These are phyloP conservation scores for Aphanomyces cochlioides DNA, from an alignment of 352 stramenopile species.

Conservation along the genomic window DNA sequence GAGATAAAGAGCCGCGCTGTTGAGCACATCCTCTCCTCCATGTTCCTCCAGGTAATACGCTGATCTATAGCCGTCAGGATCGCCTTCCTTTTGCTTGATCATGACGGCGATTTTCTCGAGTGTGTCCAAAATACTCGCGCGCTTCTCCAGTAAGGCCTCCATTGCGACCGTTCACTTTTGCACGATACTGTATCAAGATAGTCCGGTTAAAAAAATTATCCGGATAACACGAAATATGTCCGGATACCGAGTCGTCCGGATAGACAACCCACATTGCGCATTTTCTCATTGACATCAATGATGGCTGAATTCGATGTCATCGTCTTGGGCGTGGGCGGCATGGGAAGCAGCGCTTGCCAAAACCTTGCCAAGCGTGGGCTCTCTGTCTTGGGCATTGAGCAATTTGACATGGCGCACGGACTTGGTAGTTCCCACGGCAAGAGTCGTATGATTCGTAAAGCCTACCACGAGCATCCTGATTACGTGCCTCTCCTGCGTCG, in stretches of 20 bases:
- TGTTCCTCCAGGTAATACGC: slow-evolving; percentile 51
- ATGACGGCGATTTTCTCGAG: slow-evolving; percentile 18
- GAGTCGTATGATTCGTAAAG: slow-evolving; percentile 78
- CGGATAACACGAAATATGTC: not conserved
- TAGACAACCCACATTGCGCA: not conserved
- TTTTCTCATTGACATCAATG: not conserved
- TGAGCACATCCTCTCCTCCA: slow-evolving; percentile 2
- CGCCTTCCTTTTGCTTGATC: slow-evolving; percentile 26
- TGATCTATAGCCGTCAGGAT: slow-evolving; percentile 43
- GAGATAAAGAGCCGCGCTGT: slow-evolving; percentile 33
- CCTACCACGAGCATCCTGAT: slow-evolving; percentile 57
- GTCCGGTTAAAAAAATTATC: no score
- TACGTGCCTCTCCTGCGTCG: slow-evolving; percentile 71
- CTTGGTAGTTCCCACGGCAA: slow-evolving; percentile 70
- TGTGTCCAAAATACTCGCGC: slow-evolving; percentile 11
- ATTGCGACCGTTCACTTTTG: not conserved
- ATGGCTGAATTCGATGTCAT: slow-evolving; percentile 43
- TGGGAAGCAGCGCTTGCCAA: slow-evolving; percentile 64
- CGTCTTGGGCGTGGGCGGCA: slow-evolving; percentile 55
- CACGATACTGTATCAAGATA: no score
- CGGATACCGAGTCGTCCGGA: slow-evolving; percentile 1
- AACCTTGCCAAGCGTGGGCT: slow-evolving; percentile 42
- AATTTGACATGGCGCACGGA: slow-evolving; percentile 57
- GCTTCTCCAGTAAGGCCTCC: slow-evolving; percentile 4
- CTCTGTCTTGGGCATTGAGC: slow-evolving; percentile 67